These are phyloP conservation scores for Cunninghamia lanceolata DNA, from an alignment of 75 land plant species.

Conservation along the genomic window DNA sequence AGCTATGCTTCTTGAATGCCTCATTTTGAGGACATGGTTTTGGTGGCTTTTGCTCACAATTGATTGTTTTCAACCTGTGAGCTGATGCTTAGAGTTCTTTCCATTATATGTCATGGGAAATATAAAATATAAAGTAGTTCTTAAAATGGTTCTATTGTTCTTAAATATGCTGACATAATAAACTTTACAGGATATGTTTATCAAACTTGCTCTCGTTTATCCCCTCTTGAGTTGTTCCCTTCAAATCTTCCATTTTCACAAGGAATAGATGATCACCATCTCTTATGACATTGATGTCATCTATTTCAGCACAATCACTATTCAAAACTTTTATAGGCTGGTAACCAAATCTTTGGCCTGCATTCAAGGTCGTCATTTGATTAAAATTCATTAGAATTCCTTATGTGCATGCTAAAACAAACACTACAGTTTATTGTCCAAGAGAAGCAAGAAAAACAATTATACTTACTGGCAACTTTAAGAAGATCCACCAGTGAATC, in stretches of 20 bases:
- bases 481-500: conserved; percentile 65
- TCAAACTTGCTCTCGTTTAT: background rate
- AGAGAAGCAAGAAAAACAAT: background rate
- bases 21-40: background rate
- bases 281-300: conserved; percentile 60
- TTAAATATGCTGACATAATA: background rate
- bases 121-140: background rate
- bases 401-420: background rate
- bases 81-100: background rate
- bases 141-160: background rate
- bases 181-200: background rate
- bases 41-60: background rate
- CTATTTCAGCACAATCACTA: conserved; percentile 67
- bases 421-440: background rate
- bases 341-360: conserved; percentile 72
- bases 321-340: conserved; percentile 49
- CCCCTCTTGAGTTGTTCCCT: background rate
- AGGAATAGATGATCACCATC: conserved; percentile 77
- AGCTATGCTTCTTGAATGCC: background rate
- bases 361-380: conserved; percentile 19
- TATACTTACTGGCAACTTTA: conserved; percentile 54
- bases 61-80: too few species aligned
- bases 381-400: background rate
- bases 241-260: conserved; percentile 15
- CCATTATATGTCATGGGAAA: too few species aligned